Percentiles rank a stretch among this genome's conserved stretches.
Evolutionary conservation across 1,284 basidiomycete species (phyloP).

Genomic region (Trametes sp.): DNA sequence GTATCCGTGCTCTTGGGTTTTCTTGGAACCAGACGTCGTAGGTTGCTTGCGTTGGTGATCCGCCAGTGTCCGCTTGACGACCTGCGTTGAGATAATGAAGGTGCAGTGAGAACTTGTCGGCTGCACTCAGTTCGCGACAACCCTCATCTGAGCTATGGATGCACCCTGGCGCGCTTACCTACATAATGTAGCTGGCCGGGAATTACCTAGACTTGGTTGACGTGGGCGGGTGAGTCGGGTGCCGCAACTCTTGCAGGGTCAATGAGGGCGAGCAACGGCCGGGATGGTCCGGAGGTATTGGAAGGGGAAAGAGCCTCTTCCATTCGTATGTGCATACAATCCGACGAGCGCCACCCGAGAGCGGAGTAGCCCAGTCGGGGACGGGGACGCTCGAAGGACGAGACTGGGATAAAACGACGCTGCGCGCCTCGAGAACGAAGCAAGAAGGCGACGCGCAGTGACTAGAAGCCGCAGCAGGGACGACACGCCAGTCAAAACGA

Average conservation of each 20-base stretch:
- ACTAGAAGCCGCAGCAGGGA: not conserved
- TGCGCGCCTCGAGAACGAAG: slow-evolving; percentile 5
- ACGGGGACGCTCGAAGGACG: not conserved
- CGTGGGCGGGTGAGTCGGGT: too few relatives aligned
- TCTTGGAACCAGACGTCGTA: too few relatives aligned
- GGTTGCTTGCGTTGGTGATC: too few relatives aligned
- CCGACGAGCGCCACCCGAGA: not conserved
- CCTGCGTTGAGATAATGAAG: too few relatives aligned
- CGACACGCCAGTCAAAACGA: slow-evolving; percentile 1
- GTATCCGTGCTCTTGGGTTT: too few relatives aligned
- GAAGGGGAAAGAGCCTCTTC: not conserved
- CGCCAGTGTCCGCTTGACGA: too few relatives aligned
- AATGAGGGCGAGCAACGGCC: too few relatives aligned
- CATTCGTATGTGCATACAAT: not conserved
- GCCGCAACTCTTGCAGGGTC: too few relatives aligned
- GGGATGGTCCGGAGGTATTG: not conserved
- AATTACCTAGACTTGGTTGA: too few relatives aligned
- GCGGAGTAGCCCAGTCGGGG: not conserved
- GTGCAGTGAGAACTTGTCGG: too few relatives aligned
- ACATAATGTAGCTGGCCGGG: too few relatives aligned
- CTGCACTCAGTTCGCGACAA: too few relatives aligned
- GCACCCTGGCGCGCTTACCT: not conserved
- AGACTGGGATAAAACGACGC: not conserved
- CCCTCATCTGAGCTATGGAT: not conserved
- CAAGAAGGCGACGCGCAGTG: not conserved